These are phyloP conservation scores for Tolypocladium tropicale DNA, from an alignment of 2,329 filamentous ascomycete genomes.

Conservation along the genomic window DNA sequence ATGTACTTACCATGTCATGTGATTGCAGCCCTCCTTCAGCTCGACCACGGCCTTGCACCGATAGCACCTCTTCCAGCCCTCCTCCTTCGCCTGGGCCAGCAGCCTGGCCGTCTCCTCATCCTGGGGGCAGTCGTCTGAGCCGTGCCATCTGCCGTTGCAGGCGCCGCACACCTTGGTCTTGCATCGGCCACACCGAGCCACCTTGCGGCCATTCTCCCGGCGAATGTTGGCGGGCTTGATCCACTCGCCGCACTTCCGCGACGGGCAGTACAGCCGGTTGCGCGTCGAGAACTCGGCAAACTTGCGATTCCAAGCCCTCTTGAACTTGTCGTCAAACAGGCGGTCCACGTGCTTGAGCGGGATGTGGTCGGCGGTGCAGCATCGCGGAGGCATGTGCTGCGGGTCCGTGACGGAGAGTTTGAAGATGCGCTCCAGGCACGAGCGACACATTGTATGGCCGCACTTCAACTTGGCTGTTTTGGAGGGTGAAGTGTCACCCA, in stretches of 20 bases:
- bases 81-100: conserved; percentile 53
- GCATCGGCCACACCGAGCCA: conserved; percentile 62
- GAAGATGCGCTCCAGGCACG: conserved; percentile 66
- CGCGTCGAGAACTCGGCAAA: conserved; percentile 66
- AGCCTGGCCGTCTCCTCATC: conserved; percentile 56
- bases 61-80: conserved; percentile 68
- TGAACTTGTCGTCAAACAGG: conserved; percentile 65
- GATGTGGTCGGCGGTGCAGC: conserved; percentile 66
- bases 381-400: conserved; percentile 74
- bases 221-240: conserved; percentile 64
- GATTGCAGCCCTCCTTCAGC: conserved; percentile 73
- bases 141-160: conserved; percentile 70
- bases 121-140: conserved; percentile 55
- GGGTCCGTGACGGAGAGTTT: conserved; percentile 66
- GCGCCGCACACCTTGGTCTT: conserved; percentile 61
- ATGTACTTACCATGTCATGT: conserved; percentile 67
- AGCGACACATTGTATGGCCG: conserved; percentile 70
- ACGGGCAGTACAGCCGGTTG: conserved; percentile 70
- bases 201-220: conserved; percentile 47
- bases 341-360: conserved; percentile 65
- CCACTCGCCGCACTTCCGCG: conserved; percentile 63
- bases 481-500: conserved; percentile 53
- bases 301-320: conserved; percentile 70
- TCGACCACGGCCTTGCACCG: conserved; percentile 67
- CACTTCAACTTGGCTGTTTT: conserved; percentile 65